Conservation (phyloP, 805 yeast species). For the Yarrowia divulgata region DNA sequence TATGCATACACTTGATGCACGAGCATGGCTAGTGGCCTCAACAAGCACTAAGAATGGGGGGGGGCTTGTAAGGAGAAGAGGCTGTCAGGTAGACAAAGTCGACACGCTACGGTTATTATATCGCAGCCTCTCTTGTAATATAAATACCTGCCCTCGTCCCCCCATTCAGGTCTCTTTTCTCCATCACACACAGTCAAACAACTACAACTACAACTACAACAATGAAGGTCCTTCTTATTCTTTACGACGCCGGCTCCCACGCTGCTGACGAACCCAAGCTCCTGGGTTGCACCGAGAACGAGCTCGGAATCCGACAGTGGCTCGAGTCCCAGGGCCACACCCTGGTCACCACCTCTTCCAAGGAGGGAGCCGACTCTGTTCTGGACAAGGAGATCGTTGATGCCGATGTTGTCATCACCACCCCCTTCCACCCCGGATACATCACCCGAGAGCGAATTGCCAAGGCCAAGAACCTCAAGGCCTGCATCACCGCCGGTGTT, state of each 20-base stretch:
- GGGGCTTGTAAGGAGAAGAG: constrained; percentile 12
- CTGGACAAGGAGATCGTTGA: constrained; percentile 72
- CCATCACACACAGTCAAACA: constrained; percentile 1
- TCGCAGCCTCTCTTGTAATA: neutral
- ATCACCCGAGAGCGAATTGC: constrained; percentile 63
- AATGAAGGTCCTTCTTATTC: constrained; percentile 60
- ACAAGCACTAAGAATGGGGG: constrained; percentile 15
- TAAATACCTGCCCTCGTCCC: neutral
- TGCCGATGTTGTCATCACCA: constrained; percentile 78
- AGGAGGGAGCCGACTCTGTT: constrained; percentile 65
- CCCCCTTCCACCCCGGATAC: constrained; percentile 86
- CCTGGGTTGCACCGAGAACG: constrained; percentile 76
- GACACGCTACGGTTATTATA: constrained; percentile 1
- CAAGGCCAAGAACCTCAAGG: constrained; percentile 53
- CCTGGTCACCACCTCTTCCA: constrained; percentile 68
- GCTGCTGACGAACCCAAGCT: constrained; percentile 67
- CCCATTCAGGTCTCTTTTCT: neutral
- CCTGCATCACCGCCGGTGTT: constrained; percentile 61
- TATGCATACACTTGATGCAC: constrained; percentile 5
- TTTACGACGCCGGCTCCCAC: constrained; percentile 65
- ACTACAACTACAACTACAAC: neutral
- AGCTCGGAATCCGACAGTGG: constrained; percentile 71
- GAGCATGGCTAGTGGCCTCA: constrained; percentile 24
- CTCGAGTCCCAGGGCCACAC: constrained; percentile 72
- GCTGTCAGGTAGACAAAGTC: neutral